Conservation (phyloP, 495 filamentous ascomycete species). For the Trichoderma virens region DNA sequence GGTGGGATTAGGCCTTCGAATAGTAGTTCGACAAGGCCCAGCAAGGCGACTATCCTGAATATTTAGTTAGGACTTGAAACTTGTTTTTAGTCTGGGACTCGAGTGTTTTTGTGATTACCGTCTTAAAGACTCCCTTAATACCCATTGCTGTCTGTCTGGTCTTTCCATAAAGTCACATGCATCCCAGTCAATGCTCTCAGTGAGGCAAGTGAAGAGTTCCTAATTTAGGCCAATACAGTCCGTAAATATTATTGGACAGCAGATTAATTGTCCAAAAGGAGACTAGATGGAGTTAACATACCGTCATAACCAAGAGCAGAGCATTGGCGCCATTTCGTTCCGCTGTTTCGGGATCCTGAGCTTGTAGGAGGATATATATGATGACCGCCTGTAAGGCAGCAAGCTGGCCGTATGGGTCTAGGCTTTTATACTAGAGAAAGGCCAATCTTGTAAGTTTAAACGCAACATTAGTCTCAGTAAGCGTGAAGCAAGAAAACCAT, state of each 20-base stretch:
- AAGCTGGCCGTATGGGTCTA: background rate
- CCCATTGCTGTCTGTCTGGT: background rate
- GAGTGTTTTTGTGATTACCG: background rate
- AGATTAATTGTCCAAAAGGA: background rate
- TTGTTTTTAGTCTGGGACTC: background rate
- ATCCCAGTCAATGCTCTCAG: background rate
- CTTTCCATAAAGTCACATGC: background rate
- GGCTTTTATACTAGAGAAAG: background rate
- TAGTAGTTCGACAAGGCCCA: background rate
- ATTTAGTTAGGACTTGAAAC: background rate
- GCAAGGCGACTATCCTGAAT: background rate
- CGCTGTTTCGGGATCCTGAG: background rate
- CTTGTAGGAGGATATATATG: conserved; percentile 6
- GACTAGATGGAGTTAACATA: background rate
- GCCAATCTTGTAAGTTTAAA: background rate
- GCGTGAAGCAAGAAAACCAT: background rate
- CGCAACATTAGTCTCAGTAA: background rate
- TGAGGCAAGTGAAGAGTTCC: background rate
- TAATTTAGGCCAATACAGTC: background rate
- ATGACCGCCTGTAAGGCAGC: background rate
- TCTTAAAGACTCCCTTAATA: background rate
- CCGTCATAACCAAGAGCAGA: background rate
- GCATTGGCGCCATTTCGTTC: background rate
- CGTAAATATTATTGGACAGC: background rate
- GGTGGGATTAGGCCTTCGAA: background rate